These are phyloP conservation scores for Cyclotella kingstonii DNA, from an alignment of 108 stramenopile genomes.

Conservation along the genomic window DNA sequence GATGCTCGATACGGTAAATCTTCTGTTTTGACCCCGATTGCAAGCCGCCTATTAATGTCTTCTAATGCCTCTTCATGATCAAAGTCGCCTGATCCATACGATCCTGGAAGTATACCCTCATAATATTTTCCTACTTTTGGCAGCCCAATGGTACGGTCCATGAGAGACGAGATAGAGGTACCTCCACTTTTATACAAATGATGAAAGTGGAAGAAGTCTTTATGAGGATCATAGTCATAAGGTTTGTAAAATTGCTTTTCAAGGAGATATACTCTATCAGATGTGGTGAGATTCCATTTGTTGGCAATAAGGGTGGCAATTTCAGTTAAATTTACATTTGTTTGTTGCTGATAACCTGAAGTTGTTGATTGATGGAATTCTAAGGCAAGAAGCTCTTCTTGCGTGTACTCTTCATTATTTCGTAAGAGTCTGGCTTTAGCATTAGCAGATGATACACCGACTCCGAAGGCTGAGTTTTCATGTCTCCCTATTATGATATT, in stretches of 20 bases:
- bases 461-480: neutral
- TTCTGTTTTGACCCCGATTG: conserved; percentile 4
- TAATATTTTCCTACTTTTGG: conserved; percentile 7
- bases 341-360: neutral
- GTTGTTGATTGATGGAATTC: neutral
- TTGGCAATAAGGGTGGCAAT: conserved; percentile 14
- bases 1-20: conserved; percentile 33
- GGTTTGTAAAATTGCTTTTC: conserved; percentile 24
- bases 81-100: conserved; percentile 27
- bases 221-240: conserved; percentile 20
- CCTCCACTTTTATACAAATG: conserved; percentile 44
- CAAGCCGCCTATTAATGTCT: conserved; percentile 25
- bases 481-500: neutral
- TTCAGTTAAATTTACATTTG: neutral
- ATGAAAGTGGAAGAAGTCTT: conserved; percentile 42
- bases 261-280: conserved; percentile 13
- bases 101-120: conserved; percentile 31
- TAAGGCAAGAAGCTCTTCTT: neutral
- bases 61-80: conserved; percentile 38
- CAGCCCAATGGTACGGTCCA: conserved; percentile 25
- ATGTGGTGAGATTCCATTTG: conserved; percentile 42
- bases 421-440: neutral
- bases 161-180: conserved; percentile 33
- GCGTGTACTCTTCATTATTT: too few species aligned
- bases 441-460: neutral